Evolutionary conservation across 1,284 basidiomycete species (phyloP).

Genomic region (Papiliotrema fonsecae): DNA sequence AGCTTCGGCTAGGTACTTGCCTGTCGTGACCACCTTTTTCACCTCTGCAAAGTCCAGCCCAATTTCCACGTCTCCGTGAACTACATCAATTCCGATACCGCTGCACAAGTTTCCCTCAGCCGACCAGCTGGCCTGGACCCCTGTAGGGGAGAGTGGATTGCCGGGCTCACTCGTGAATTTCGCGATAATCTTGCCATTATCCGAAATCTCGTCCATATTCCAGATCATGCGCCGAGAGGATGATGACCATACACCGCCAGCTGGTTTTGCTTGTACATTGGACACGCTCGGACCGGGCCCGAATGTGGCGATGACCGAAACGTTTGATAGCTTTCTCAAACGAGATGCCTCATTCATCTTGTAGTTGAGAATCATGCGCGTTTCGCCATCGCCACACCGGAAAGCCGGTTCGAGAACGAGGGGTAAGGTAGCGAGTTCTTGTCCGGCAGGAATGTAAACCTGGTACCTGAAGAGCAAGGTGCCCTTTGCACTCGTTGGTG

Average conservation of each 20-base stretch:
- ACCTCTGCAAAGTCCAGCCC: conserved; percentile 36
- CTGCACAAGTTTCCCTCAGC: conserved; percentile 45
- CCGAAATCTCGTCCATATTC: conserved; percentile 34
- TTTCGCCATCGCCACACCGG: conserved; percentile 52
- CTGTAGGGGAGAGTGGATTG: conserved; percentile 32
- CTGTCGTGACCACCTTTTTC: conserved; percentile 37
- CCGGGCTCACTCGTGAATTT: conserved; percentile 45
- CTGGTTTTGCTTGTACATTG: conserved; percentile 53
- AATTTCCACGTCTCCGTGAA: conserved; percentile 20
- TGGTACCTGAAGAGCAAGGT: conserved; percentile 53
- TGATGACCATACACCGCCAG: conserved; percentile 45
- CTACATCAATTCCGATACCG: conserved; percentile 44
- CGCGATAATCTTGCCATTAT: conserved; percentile 50
- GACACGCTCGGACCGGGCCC: conserved; percentile 38
- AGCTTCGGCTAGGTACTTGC: conserved; percentile 46
- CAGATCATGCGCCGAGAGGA: conserved; percentile 47
- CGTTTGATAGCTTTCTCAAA: conserved; percentile 21
- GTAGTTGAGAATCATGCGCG: conserved; percentile 53
- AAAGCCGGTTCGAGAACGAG: conserved; percentile 52
- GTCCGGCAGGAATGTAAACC: conserved; percentile 45
- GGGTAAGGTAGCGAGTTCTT: conserved; percentile 43
- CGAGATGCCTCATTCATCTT: conserved; percentile 27
- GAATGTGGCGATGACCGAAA: conserved; percentile 47
- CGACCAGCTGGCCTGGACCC: conserved; percentile 49
- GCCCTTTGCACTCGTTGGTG: conserved; percentile 7